phyloP scores from a whole-genome alignment of 352 stramenopile species.

The Globisporangium spinosum region DNA sequence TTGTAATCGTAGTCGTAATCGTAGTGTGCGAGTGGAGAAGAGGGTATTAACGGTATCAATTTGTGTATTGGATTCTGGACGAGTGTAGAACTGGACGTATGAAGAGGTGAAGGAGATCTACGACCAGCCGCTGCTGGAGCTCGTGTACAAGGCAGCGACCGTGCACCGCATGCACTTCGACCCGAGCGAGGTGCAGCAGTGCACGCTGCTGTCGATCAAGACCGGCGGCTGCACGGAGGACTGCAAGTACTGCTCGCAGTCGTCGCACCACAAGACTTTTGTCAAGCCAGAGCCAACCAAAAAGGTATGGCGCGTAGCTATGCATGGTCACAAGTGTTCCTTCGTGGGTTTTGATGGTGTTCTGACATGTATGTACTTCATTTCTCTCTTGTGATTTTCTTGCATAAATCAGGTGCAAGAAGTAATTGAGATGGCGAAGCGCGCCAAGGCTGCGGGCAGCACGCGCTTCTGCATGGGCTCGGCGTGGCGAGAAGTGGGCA shows the following conservation, averaged over 20 bases:
- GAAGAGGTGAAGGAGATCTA: conserved; percentile 94
- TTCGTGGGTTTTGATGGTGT: background rate
- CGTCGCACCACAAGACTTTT: conserved; percentile 96
- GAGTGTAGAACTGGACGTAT: conserved; percentile 90
- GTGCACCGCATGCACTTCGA: conserved; percentile 98
- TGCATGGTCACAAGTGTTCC: conserved; percentile 9
- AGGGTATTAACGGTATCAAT: background rate
- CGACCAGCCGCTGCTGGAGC: conserved; percentile 93
- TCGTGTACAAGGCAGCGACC: conserved; percentile 95
- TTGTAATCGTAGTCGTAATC: background rate
- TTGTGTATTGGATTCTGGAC: background rate
- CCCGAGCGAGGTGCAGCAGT: conserved; percentile 95
- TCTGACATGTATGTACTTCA: background rate
- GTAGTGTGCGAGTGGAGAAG: background rate
- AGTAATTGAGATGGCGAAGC: conserved; percentile 92
- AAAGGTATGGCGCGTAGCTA: conserved; percentile 49
- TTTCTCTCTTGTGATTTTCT: background rate
- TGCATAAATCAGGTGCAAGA: conserved; percentile 75
- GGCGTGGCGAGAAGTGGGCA: conserved; percentile 96
- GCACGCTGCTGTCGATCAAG: conserved; percentile 97
- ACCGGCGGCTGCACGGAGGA: conserved; percentile 93
- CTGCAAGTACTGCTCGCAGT: conserved; percentile 97
- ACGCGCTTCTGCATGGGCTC: conserved; percentile 98
- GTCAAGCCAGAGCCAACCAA: conserved; percentile 97
- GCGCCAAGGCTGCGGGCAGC: conserved; percentile 94